Percentiles rank a stretch among this genome's conserved stretches.
Evolutionary conservation across 257 asterid genomes (phyloP).

Genomic region (Penstemon barbatus): DNA sequence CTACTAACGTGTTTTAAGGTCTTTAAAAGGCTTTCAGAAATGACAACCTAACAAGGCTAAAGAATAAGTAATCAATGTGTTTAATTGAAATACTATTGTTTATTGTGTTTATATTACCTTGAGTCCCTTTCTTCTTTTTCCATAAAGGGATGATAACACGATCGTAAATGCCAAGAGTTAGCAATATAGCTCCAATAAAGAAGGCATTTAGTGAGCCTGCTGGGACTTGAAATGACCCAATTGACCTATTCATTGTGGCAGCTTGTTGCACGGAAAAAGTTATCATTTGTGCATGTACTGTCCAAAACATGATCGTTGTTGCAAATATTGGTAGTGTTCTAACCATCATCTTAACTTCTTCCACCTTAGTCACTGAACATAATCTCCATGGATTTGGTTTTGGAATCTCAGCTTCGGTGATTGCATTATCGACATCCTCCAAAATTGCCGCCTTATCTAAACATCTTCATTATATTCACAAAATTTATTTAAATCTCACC

Average conservation of each 20-base stretch:
- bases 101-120: conserved; percentile 14
- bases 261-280: conserved; percentile 75
- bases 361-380: conserved; percentile 50
- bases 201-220: conserved; percentile 57
- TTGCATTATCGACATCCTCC: conserved; percentile 16
- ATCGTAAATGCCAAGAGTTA: conserved; percentile 46
- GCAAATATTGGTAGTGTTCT: conserved; percentile 74
- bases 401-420: not conserved
- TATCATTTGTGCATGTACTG: conserved; percentile 69
- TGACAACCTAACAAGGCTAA: too few relatives aligned
- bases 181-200: conserved; percentile 51
- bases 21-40: too few relatives aligned
- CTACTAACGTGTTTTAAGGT: too few relatives aligned
- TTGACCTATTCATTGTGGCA: conserved; percentile 49
- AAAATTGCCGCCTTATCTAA: conserved; percentile 38
- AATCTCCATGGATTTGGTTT: conserved; percentile 31
- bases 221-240: conserved; percentile 55
- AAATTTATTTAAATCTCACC: not conserved
- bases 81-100: too few relatives aligned
- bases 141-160: conserved; percentile 22
- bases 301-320: conserved; percentile 66
- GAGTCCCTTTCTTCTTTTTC: conserved; percentile 18
- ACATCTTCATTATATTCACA: conserved; percentile 16
- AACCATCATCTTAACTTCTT: conserved; percentile 63
- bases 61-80: too few relatives aligned